These are phyloP conservation scores for Ceratocystis huliohia DNA, from an alignment of 2,329 filamentous ascomycete genomes.

Conservation along the genomic window DNA sequence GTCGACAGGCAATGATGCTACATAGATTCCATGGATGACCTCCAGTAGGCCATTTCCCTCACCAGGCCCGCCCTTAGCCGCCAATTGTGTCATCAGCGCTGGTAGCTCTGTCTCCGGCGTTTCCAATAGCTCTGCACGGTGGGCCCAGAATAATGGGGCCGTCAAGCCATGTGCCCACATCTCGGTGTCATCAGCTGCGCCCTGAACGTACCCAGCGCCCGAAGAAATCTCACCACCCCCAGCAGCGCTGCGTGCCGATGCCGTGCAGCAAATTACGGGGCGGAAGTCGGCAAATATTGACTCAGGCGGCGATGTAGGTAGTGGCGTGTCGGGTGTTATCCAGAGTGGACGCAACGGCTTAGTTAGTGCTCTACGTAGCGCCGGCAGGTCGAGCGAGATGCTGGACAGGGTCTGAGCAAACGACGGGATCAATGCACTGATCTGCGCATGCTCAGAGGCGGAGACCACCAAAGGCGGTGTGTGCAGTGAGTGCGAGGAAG, in stretches of 20 bases:
- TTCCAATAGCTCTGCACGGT: conserved; percentile 47
- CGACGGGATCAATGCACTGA: conserved; percentile 45
- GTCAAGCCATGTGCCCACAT: conserved; percentile 80
- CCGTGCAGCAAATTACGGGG: conserved; percentile 73
- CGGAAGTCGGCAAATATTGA: conserved; percentile 46
- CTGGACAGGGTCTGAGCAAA: conserved; percentile 41
- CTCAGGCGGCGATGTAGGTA: conserved; percentile 26
- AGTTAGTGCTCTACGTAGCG: conserved; percentile 42
- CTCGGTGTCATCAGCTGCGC: conserved; percentile 88
- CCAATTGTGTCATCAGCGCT: conserved; percentile 35
- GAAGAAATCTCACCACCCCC: conserved; percentile 44
- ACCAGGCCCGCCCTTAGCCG: conserved; percentile 23
- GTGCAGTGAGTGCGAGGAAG: conserved; percentile 41
- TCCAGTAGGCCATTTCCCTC: conserved; percentile 17
- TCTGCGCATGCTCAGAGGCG: conserved; percentile 66
- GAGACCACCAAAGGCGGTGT: conserved; percentile 63
- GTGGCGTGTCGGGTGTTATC: conserved; percentile 57
- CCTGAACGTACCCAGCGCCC: conserved; percentile 71
- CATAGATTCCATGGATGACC: conserved; percentile 31
- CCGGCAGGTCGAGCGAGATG: conserved; percentile 47
- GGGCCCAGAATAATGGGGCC: conserved; percentile 64
- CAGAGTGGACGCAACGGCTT: conserved; percentile 70
- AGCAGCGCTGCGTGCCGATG: conserved; percentile 57
- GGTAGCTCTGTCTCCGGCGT: conserved; percentile 53
- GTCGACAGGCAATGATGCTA: conserved; percentile 28